Percentiles rank a stretch among this genome's conserved stretches.
These are phyloP conservation scores for Spirogloea muscicola DNA, from an alignment of 139 green algal species.

Conservation along the genomic window DNA sequence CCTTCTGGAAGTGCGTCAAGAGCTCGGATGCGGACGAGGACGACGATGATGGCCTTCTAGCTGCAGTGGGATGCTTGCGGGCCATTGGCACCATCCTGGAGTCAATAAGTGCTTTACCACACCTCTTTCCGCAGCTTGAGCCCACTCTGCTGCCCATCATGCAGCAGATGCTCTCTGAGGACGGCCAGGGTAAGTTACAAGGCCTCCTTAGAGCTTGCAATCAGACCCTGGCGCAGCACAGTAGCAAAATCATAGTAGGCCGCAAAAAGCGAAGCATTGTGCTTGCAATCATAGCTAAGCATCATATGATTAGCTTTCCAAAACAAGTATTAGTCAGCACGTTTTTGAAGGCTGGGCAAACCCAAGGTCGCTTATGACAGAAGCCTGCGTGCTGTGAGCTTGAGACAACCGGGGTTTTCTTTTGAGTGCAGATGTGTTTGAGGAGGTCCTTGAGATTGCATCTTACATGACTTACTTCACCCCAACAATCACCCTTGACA, in stretches of 20 bases:
- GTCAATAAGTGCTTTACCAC: conserved; percentile 64
- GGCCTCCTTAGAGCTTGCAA: no score
- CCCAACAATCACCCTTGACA: conserved; percentile 60
- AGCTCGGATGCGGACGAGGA: conserved; percentile 53
- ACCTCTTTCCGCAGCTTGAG: conserved; percentile 78
- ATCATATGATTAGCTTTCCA: no score
- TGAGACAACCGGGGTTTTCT: no score
- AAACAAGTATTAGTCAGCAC: no score
- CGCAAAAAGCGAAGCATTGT: no score
- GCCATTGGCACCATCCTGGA: conserved; percentile 88
- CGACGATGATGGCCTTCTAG: conserved; percentile 52
- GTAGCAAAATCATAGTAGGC: no score
- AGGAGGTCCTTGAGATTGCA: conserved; percentile 89
- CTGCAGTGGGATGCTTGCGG: conserved; percentile 80
- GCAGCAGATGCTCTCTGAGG: conserved; percentile 58
- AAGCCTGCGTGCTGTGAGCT: no score
- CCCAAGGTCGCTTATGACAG: no score
- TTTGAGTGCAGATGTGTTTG: conserved; percentile 83
- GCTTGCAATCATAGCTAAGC: no score
- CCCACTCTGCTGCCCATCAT: conserved; percentile 82
- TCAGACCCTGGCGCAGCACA: no score
- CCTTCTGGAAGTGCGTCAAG: conserved; percentile 65
- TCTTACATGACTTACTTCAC: conserved; percentile 90
- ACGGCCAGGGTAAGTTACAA: conserved; percentile 58
- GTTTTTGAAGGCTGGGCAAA: no score